These are phyloP conservation scores for Flueggea neowawraea DNA, from an alignment of 441 rosid species.

Conservation along the genomic window DNA sequence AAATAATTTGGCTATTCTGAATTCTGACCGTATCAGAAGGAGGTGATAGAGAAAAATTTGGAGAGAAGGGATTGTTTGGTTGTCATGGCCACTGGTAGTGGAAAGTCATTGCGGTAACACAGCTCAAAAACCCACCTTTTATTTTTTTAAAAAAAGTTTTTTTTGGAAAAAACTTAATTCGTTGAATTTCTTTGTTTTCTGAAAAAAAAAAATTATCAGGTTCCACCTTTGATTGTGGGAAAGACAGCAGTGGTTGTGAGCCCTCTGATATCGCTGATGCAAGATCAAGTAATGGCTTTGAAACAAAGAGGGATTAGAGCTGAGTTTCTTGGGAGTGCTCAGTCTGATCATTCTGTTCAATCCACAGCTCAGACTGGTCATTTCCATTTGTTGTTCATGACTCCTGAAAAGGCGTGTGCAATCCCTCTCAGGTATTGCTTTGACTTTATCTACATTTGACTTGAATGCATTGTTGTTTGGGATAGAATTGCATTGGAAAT, in stretches of 20 bases:
- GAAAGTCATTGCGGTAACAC: constrained; percentile 45
- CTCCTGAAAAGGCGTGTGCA: constrained; percentile 47
- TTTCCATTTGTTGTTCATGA: constrained; percentile 38
- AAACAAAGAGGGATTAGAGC: constrained; percentile 43
- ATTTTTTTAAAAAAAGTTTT: background rate
- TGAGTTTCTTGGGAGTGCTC: constrained; percentile 46
- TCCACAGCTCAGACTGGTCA: constrained; percentile 35
- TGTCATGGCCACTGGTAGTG: constrained; percentile 61
- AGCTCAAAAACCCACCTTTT: background rate
- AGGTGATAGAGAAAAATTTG: constrained; percentile 33
- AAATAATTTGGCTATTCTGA: constrained; percentile 37
- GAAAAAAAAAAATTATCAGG: constrained; percentile 26
- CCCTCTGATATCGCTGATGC: constrained; percentile 54
- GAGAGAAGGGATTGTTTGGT: constrained; percentile 37
- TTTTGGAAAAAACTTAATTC: constrained; percentile 5
- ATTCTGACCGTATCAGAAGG: constrained; percentile 43
- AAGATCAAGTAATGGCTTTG: constrained; percentile 53
- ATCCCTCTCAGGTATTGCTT: constrained; percentile 32
- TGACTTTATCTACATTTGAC: background rate
- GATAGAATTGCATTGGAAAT: background rate
- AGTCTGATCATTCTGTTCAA: constrained; percentile 37
- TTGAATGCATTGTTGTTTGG: background rate
- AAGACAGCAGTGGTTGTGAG: constrained; percentile 43
- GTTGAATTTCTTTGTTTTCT: background rate
- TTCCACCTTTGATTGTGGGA: constrained; percentile 39